A percentile compares a stretch with the other conserved stretches of the same genome.
phyloP scores from a whole-genome alignment of 73 alveolate genomes.

The Paramecium octaurelia region DNA sequence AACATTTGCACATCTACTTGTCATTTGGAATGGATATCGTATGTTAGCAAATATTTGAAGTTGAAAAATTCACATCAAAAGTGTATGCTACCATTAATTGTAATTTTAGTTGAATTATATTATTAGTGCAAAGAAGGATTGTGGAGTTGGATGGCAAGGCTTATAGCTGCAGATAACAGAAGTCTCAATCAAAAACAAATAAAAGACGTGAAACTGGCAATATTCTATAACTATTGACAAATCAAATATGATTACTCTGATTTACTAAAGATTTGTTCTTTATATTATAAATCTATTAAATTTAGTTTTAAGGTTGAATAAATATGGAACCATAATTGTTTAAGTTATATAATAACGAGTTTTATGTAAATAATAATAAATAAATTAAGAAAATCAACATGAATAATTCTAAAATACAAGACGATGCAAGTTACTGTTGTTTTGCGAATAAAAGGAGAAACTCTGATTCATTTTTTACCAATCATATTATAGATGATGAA shows the following conservation, averaged over 20 bases:
- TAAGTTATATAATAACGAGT: not conserved
- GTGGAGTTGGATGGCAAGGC: not conserved
- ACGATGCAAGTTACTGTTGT: not conserved
- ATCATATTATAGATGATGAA: not conserved
- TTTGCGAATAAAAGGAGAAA: not conserved
- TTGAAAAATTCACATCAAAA: not conserved
- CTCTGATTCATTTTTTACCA: not conserved
- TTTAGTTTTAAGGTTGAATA: not conserved
- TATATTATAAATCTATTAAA: not conserved
- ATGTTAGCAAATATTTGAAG: not conserved
- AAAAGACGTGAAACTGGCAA: not conserved
- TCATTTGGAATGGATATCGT: slow-evolving; percentile 18
- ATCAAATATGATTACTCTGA: not conserved
- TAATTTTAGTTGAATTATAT: not conserved
- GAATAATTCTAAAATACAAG: not conserved
- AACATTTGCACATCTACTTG: not conserved
- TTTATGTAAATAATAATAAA: not conserved
- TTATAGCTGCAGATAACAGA: not conserved
- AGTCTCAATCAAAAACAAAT: not conserved
- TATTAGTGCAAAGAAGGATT: not conserved
- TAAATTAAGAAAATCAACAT: not conserved
- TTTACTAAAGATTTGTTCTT: not conserved
- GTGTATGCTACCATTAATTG: slow-evolving; percentile 15
- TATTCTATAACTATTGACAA: not conserved
- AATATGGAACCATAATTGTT: not conserved